These are phyloP conservation scores for Herpetospermum pedunculosum DNA, from an alignment of 306 rosid genomes.

Conservation along the genomic window DNA sequence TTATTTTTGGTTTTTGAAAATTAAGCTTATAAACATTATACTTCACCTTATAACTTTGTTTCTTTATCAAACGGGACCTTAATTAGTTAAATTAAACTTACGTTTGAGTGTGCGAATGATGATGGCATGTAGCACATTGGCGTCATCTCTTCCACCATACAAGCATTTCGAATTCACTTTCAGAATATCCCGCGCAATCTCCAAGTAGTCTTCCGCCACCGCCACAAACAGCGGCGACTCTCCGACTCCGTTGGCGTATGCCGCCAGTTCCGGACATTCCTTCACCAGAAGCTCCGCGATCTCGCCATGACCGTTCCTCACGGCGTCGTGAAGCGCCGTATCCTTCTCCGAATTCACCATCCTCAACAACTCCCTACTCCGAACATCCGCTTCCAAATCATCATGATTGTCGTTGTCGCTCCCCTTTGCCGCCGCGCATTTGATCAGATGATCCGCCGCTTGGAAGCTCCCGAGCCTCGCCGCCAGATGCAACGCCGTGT, in stretches of 20 bases:
- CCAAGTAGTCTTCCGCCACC: not conserved
- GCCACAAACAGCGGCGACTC: not conserved
- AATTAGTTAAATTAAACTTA: too few relatives aligned
- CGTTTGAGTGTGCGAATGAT: constrained; percentile 1
- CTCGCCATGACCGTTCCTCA: not conserved
- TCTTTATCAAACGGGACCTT: too few relatives aligned
- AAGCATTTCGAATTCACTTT: not conserved
- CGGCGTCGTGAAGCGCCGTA: not conserved
- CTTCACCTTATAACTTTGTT: too few relatives aligned
- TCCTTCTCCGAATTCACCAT: not conserved
- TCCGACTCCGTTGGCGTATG: not conserved
- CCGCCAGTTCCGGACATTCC: not conserved
- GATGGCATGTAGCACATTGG: not conserved
- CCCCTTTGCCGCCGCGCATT: not conserved
- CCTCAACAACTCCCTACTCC: not conserved
- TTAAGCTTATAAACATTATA: too few relatives aligned
- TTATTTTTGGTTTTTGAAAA: too few relatives aligned
- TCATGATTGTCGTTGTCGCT: too few relatives aligned
- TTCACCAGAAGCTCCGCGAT: not conserved
- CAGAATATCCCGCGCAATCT: not conserved
- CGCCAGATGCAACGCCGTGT: not conserved
- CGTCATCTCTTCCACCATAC: not conserved
- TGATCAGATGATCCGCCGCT: not conserved
- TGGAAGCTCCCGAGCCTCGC: not conserved
- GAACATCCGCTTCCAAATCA: not conserved